Evolutionary conservation across 1,139 yeast species (phyloP).

Genomic region (Debaryomycetaceae sp.): DNA sequence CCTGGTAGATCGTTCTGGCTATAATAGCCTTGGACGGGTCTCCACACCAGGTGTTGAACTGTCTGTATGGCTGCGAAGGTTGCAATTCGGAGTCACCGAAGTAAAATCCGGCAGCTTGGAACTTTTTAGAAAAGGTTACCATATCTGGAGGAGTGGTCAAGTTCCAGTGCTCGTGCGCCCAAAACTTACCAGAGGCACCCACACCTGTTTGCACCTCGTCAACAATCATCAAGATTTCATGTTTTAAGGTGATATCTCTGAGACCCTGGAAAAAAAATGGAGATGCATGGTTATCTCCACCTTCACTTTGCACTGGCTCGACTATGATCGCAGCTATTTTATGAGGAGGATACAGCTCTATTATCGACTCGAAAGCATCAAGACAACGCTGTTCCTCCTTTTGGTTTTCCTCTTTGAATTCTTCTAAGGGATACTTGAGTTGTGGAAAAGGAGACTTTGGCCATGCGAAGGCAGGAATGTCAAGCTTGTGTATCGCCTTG

Average conservation of each 20-base stretch:
- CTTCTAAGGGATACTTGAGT: constrained; percentile 61
- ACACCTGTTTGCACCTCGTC: constrained; percentile 79
- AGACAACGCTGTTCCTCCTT: constrained; percentile 63
- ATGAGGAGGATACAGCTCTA: constrained; percentile 42
- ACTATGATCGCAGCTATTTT: constrained; percentile 64
- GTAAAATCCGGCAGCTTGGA: constrained; percentile 78
- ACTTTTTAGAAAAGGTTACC: constrained; percentile 73
- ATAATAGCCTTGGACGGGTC: constrained; percentile 68
- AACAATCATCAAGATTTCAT: constrained; percentile 59
- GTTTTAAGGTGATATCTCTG: constrained; percentile 58
- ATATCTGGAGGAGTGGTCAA: constrained; percentile 64
- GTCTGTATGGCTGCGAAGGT: constrained; percentile 66
- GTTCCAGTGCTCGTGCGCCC: constrained; percentile 74
- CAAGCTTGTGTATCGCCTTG: constrained; percentile 71
- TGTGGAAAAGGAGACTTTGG: constrained; percentile 72
- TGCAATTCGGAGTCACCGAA: constrained; percentile 61
- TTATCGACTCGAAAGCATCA: constrained; percentile 50
- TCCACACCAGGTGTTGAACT: constrained; percentile 84
- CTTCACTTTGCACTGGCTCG: constrained; percentile 75
- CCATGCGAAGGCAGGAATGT: constrained; percentile 75
- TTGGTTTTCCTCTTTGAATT: constrained; percentile 48
- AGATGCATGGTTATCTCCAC: constrained; percentile 72
- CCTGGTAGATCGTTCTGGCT: constrained; percentile 62
- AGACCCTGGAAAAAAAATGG: constrained; percentile 59
- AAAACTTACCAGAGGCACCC: constrained; percentile 67